Evolutionary conservation across 805 yeast species (phyloP), one percentile per base, ranked within the genome.

Genomic region (Maudiozyma saulgeensis): DNA sequence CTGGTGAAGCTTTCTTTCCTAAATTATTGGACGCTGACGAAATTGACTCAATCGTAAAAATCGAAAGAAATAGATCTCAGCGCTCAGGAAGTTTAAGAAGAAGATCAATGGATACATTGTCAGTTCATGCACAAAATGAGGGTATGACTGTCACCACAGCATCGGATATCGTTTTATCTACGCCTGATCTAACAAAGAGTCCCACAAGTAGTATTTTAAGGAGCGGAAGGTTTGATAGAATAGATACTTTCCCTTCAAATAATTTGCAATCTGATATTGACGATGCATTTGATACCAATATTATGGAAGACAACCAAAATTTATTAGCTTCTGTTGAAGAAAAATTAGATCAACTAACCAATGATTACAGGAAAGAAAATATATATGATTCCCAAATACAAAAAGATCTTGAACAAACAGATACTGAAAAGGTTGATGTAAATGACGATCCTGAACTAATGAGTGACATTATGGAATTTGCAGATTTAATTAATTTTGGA

Each of bases 41-140:
- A 59, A 85, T 86, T 11, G 86, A 82, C 54, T 81, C 86, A 43
- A 86, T 86, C 50, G 82, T 83, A 2, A 76, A 84, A 7, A 60
- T 86, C 42, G 95, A 86, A 62, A 73, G 90, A 51, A 77, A 84
- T 7, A 74, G 77, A 59, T 81, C 88, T 0, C 70, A 82, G 0
- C 75, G 70, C 58, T 79, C 84, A 1, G 52, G 56, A 60, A 56
- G 56, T 49, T 65, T 70, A 1, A 51, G 55, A 49, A 57, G 59
- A 50, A 56, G 58, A 16, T 63, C 68, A 3, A 43, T 61, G 15
- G 73, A 70, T 43, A 60, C 66, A 0, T 58, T 69, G 11, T 67
- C 70, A 1, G 52, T 62, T 1, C 70, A 71, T 43, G 74, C 74
- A 7, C 68, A 67, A 50, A 72, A 67, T 53, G 72, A 66, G 55